Evolutionary conservation across 1,284 basidiomycete species (phyloP).

Genomic region (Pulchroboletus neoregius): DNA sequence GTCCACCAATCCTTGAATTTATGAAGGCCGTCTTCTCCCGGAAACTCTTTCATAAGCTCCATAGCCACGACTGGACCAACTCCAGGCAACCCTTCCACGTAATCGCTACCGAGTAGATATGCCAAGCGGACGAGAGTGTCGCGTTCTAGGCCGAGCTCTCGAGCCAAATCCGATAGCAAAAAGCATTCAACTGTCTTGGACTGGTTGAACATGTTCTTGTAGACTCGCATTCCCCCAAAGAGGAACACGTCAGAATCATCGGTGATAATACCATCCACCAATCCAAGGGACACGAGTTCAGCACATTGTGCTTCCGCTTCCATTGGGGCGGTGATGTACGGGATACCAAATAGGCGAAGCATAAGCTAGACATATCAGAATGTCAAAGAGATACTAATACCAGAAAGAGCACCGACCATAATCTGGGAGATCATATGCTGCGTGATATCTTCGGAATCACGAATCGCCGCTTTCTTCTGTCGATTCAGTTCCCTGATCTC

Average conservation of each 20-base stretch:
- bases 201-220: conserved; percentile 99
- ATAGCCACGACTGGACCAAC: conserved; percentile 96
- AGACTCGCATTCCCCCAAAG: conserved; percentile 90
- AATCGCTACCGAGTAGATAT: conserved; percentile 95
- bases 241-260: conserved; percentile 99
- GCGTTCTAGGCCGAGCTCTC: conserved; percentile 86
- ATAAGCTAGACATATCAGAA: conserved; percentile 52
- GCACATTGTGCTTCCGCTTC: conserved; percentile 99
- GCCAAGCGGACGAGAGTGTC: conserved; percentile 87
- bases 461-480: conserved; percentile 84
- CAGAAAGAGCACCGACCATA: conserved; percentile 55
- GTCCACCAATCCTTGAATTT: conserved; percentile 95
- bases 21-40: conserved; percentile 76
- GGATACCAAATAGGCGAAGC: conserved; percentile 92
- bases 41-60: conserved; percentile 90
- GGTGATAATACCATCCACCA: conserved; percentile 98
- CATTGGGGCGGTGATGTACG: conserved; percentile 98
- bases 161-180: conserved; percentile 76
- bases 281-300: conserved; percentile 76
- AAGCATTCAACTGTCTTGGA: conserved; percentile 98
- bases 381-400: not conserved
- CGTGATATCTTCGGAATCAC: conserved; percentile 93
- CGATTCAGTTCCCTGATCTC: conserved; percentile 83
- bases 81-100: conserved; percentile 92
- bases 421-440: conserved; percentile 95